phyloP scores from a whole-genome alignment of 169 alveolate species.

The Cardiosporidium cionae region DNA sequence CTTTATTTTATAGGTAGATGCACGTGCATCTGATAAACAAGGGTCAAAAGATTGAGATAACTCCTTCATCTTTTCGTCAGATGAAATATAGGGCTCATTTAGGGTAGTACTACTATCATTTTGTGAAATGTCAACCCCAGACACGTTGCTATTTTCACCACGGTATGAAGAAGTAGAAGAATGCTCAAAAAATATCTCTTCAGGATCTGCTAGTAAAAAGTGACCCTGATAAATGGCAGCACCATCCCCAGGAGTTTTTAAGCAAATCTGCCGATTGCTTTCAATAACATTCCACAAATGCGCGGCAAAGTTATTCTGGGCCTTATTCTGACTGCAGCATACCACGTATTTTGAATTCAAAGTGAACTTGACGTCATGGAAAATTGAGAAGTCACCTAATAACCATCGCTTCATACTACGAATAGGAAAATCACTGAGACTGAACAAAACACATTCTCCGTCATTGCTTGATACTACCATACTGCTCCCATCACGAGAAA shows the following conservation, averaged over 20 bases:
- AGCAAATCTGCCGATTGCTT: not conserved
- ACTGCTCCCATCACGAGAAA: not conserved
- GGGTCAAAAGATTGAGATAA: too few species aligned
- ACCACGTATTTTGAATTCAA: not conserved
- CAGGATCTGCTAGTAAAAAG: not conserved
- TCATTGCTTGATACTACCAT: not conserved
- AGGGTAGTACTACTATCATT: too few species aligned
- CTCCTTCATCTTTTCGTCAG: too few species aligned
- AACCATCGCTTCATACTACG: not conserved
- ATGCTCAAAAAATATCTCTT: not conserved
- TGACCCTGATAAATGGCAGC: not conserved
- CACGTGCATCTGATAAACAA: too few species aligned
- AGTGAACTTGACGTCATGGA: not conserved
- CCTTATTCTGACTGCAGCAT: not conserved
- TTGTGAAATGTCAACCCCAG: not conserved
- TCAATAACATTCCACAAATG: not conserved
- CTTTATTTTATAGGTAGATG: too few species aligned
- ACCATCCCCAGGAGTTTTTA: not conserved
- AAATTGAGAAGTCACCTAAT: not conserved
- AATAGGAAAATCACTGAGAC: not conserved
- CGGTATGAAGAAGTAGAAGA: too few species aligned
- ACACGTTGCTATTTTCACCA: not conserved
- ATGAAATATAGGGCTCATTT: too few species aligned
- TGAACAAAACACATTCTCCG: not conserved
- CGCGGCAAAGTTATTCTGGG: not conserved